Conservation (phyloP, 225 moss, liverwort and hornwort species). For the Marchantia paleacea region DNA sequence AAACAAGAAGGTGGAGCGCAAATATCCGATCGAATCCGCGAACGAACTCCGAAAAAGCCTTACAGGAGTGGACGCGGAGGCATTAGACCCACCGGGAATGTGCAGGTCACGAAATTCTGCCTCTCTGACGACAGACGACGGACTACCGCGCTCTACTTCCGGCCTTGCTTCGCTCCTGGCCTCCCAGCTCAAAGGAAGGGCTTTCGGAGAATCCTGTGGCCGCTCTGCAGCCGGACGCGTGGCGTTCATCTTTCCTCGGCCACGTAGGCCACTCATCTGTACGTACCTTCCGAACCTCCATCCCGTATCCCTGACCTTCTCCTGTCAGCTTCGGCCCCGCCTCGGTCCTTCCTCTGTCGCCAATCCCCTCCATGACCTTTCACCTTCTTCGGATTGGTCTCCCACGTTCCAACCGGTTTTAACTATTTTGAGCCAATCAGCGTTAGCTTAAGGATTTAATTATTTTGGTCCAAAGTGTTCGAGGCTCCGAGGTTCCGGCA, state of each 20-base stretch:
- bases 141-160: not conserved
- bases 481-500: too few relatives aligned
- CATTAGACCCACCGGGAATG: not conserved
- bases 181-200: slow-evolving; percentile 9
- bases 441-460: too few relatives aligned
- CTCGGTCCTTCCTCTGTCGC: too few relatives aligned
- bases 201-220: slow-evolving; percentile 21
- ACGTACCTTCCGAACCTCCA: not conserved
- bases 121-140: not conserved
- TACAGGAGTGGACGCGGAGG: not conserved
- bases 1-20: not conserved
- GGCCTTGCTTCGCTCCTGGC: slow-evolving; percentile 15
- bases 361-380: too few relatives aligned
- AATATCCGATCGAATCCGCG: not conserved
- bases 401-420: too few relatives aligned
- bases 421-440: too few relatives aligned
- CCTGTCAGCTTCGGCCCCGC: too few relatives aligned
- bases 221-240: slow-evolving; percentile 10
- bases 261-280: slow-evolving; percentile 7
- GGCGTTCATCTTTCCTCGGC: not conserved
- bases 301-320: not conserved
- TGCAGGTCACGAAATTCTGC: not conserved
- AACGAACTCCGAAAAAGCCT: not conserved
- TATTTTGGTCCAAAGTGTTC: too few relatives aligned
- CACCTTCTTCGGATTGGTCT: too few relatives aligned